Percentiles rank a stretch among this genome's conserved stretches.
These are phyloP conservation scores for Beauveria varroae DNA, from an alignment of 2,329 filamentous ascomycete genomes.

Conservation along the genomic window DNA sequence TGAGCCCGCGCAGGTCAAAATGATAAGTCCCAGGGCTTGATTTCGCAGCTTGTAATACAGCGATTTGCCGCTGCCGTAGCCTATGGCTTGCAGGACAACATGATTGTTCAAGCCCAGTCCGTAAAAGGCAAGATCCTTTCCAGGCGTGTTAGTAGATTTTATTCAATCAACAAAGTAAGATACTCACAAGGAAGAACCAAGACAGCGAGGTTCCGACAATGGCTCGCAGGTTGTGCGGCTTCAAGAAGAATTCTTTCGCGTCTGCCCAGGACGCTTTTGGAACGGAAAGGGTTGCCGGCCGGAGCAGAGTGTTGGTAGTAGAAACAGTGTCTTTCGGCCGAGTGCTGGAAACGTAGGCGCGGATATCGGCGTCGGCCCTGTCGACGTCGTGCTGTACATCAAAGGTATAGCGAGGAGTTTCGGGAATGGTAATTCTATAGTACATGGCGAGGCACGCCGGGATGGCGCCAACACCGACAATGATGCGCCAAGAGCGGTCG, in stretches of 20 bases:
- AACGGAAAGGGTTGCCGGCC: slow-evolving; percentile 47
- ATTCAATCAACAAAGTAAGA: not conserved
- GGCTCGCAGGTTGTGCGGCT: slow-evolving; percentile 63
- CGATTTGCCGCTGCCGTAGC: slow-evolving; percentile 55
- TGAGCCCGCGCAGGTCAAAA: slow-evolving; percentile 68
- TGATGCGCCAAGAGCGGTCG: slow-evolving; percentile 74
- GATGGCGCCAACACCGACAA: slow-evolving; percentile 71
- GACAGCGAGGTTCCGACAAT: slow-evolving; percentile 70
- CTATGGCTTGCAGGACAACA: slow-evolving; percentile 64
- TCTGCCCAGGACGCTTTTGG: slow-evolving; percentile 66
- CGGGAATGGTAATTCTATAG: slow-evolving; percentile 77
- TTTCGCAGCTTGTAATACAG: slow-evolving; percentile 65
- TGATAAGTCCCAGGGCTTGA: slow-evolving; percentile 68
- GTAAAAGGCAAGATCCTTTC: slow-evolving; percentile 58
- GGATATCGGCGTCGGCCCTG: slow-evolving; percentile 67
- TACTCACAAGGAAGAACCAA: slow-evolving; percentile 65
- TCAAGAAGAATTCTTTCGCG: slow-evolving; percentile 57
- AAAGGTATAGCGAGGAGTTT: slow-evolving; percentile 78
- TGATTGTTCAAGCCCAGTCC: slow-evolving; percentile 69
- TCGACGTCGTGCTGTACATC: slow-evolving; percentile 69
- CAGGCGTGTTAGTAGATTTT: not conserved
- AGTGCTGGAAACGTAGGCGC: slow-evolving; percentile 46
- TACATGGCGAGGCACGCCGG: slow-evolving; percentile 76
- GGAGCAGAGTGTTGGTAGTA: slow-evolving; percentile 25
- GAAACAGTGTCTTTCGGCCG: not conserved